Base-by-base conservation (phyloP, 2,329 filamentous ascomycete genomes). In the Aspergillus transmontanensis region DNA sequence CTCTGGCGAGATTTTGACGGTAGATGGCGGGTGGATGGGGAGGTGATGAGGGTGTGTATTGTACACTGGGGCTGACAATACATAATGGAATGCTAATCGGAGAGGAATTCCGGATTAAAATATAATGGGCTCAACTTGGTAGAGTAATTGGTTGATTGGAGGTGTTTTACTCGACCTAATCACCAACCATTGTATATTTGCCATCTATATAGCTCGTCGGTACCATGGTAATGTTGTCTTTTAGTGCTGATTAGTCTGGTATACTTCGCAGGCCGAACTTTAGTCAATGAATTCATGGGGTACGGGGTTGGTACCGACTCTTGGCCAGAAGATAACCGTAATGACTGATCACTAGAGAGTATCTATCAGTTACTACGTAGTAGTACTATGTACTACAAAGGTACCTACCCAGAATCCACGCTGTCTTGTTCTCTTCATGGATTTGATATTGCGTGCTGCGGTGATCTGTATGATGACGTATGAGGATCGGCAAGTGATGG, bases 1-100 rank as follows among this genome's bases (percentile, higher is more conserved):
- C 34, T 92, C 86, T 69, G 93, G 93, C 0, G 91, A 96, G 78
- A 83, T 92, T 4, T 74, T 96, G 70, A 89, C 90, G 30, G 91
- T 97, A 50, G 93, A 97, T 77, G 93, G 93, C 9, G 93, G 93
- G 12, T 54, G 51, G 51, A 54, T 54, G 51, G 51, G 30, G 32
- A 34, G 51, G n/a, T 54, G 21, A 54, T n/a, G 7, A 16, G 19
- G 16, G 30, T 36, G 48, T 36, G 32, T 54, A 36, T 36, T 50
- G 23, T 50, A 46, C 43, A 41, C 7, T 41, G 6, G 19, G 16
- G 7, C 6, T 41, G 39, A 41, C 39, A n/a, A 41, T 41, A 41
- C 39, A 41, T n/a, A n/a, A 16, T 41, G 39, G 39, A 41, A 41
- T 41, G 16, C 19, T 41, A n/a, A 41, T 41, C 16, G 39, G 19